Evolutionary conservation across 192 early-diverging fungal species (phyloP).

Genomic region (Irineochytrium annulatum): DNA sequence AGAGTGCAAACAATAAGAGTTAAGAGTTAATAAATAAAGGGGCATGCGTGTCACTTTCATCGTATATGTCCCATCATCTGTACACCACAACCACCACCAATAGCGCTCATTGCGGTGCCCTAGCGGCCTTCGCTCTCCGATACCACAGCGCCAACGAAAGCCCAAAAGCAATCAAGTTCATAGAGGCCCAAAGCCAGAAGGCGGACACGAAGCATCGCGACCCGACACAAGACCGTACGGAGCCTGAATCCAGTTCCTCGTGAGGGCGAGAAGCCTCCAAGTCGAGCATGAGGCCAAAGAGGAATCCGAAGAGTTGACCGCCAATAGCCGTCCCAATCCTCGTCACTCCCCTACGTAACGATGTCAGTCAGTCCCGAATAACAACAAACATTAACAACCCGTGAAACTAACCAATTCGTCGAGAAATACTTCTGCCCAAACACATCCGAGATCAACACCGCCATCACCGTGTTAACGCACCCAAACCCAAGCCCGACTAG

Average conservation of each 20-base stretch:
- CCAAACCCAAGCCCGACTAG: neutral
- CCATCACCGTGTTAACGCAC: neutral
- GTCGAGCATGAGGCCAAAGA: neutral
- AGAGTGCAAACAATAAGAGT: too few species aligned
- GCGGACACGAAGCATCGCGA: neutral
- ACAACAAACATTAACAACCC: neutral
- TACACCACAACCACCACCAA: too few species aligned
- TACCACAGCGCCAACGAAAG: neutral
- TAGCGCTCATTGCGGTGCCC: too few species aligned
- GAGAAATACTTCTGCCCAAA: neutral
- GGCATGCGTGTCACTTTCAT: too few species aligned
- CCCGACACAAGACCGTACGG: neutral
- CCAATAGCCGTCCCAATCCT: neutral
- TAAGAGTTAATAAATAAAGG: too few species aligned
- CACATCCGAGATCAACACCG: neutral
- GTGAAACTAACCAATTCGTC: neutral
- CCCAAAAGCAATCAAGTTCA: neutral
- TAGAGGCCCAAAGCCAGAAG: neutral
- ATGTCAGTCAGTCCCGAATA: neutral
- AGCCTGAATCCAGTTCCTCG: neutral
- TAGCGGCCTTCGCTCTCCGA: too few species aligned
- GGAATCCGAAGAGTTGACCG: neutral
- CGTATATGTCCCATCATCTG: too few species aligned
- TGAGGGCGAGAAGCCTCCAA: neutral
- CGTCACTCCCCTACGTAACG: neutral